phyloP scores from a whole-genome alignment of 78 protist species.

The Isochrysis galbana region DNA sequence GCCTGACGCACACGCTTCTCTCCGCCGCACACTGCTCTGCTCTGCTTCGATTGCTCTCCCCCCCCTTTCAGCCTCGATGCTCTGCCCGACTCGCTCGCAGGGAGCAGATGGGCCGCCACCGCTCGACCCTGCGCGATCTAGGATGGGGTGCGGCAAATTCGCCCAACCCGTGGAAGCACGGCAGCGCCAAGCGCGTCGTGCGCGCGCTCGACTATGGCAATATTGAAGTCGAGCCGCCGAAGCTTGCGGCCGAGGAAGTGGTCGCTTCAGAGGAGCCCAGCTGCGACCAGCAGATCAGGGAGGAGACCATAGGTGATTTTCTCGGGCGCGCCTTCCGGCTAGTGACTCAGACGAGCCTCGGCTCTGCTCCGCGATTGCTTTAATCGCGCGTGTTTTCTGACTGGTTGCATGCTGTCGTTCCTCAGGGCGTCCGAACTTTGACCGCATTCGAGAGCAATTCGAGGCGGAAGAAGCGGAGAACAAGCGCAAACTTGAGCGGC shows the following conservation, averaged over 20 bases:
- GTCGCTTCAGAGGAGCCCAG: background rate
- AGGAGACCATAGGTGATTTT: too few species aligned
- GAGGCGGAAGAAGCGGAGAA: slow-evolving; percentile 12
- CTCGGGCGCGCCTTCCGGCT: too few species aligned
- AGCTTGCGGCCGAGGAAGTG: background rate
- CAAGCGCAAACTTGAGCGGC: background rate
- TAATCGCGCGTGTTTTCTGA: background rate
- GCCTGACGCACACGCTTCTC: too few species aligned
- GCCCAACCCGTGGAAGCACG: slow-evolving; percentile 4
- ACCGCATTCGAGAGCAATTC: slow-evolving; percentile 3
- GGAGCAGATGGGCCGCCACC: background rate
- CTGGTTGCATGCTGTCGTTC: background rate
- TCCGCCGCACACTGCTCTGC: too few species aligned
- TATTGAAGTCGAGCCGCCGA: background rate
- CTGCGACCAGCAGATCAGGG: background rate
- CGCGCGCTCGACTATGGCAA: background rate
- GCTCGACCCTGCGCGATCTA: background rate
- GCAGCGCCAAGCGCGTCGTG: slow-evolving; percentile 12
- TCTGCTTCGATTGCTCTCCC: too few species aligned
- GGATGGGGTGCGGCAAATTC: background rate
- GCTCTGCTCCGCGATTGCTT: too few species aligned
- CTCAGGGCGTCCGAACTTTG: background rate
- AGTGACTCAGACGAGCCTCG: too few species aligned
- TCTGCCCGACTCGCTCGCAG: too few species aligned
- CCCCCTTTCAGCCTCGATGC: too few species aligned